Evolutionary conservation across 2,329 filamentous ascomycete genomes (phyloP).

Genomic region (Exophiala spinifera): DNA sequence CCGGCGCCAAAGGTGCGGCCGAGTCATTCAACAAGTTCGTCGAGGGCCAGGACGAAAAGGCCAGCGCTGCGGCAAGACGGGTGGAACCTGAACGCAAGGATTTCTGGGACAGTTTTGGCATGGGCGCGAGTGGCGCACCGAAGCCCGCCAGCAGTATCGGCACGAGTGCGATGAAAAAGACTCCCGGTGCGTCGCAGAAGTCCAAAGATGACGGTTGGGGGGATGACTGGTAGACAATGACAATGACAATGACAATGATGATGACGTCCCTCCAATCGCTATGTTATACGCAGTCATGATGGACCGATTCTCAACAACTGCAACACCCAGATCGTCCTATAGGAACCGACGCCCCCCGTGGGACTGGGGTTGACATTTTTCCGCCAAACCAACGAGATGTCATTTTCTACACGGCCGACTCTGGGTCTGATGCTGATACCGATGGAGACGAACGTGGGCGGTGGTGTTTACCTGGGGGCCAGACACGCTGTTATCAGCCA

Average conservation of each 20-base stretch:
- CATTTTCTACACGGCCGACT: no score
- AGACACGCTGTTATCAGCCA: no score
- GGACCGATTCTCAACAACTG: not conserved
- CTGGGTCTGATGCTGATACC: no score
- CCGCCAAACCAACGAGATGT: no score
- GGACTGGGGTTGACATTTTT: no score
- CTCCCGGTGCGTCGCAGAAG: constrained; percentile 31
- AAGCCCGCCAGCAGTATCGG: constrained; percentile 49
- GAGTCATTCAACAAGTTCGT: constrained; percentile 84
- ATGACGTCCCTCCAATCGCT: not conserved
- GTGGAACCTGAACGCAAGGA: constrained; percentile 67
- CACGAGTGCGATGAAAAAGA: constrained; percentile 62
- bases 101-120: constrained; percentile 83
- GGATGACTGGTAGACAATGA: constrained; percentile 50
- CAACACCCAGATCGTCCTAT: not conserved
- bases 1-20: constrained; percentile 69
- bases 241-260: no score
- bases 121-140: constrained; percentile 27
- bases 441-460: no score
- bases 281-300: not conserved
- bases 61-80: constrained; percentile 31
- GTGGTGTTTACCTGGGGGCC: no score
- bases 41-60: constrained; percentile 60
- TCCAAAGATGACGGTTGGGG: constrained; percentile 59
- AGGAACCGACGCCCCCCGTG: no score